A percentile compares a stretch with the other conserved stretches of the same genome.
These are phyloP conservation scores for Galium porrigens DNA, from an alignment of 305 asterid genomes.

Conservation along the genomic window DNA sequence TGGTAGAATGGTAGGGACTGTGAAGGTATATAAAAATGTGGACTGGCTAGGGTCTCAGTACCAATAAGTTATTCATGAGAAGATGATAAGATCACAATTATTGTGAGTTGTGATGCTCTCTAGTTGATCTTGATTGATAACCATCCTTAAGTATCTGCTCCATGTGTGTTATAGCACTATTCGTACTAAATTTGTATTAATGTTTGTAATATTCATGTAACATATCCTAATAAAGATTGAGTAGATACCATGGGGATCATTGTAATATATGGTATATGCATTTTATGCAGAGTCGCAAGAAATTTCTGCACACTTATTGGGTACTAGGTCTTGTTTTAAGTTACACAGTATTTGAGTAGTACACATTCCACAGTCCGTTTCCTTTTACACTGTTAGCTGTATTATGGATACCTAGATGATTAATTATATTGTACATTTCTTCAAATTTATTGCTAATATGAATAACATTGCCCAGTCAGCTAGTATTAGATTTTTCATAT, in stretches of 20 bases:
- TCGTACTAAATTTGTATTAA: not conserved
- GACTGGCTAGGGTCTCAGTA: not conserved
- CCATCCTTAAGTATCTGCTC: not conserved
- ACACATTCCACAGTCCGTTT: not conserved
- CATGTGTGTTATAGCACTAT: not conserved
- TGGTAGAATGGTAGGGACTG: not conserved
- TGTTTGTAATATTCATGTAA: not conserved
- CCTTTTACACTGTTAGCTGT: not conserved
- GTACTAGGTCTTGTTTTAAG: not conserved
- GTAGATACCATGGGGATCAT: not conserved
- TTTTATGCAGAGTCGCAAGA: not conserved
- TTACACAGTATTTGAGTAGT: conserved; percentile 1
- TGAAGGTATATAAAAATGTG: not conserved
- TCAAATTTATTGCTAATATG: not conserved
- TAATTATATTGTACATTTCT: not conserved
- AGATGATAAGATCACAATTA: not conserved
- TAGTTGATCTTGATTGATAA: not conserved
- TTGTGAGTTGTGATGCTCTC: not conserved
- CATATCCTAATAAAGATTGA: not conserved
- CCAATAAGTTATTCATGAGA: not conserved
- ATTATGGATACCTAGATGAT: not conserved
- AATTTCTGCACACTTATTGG: not conserved
- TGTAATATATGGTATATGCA: not conserved
- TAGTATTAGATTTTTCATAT: not conserved
- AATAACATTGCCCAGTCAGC: not conserved